Evolutionary conservation across 306 rosid species (phyloP), one percentile per base, ranked within the genome.

Genomic region (Neltuma alba): DNA sequence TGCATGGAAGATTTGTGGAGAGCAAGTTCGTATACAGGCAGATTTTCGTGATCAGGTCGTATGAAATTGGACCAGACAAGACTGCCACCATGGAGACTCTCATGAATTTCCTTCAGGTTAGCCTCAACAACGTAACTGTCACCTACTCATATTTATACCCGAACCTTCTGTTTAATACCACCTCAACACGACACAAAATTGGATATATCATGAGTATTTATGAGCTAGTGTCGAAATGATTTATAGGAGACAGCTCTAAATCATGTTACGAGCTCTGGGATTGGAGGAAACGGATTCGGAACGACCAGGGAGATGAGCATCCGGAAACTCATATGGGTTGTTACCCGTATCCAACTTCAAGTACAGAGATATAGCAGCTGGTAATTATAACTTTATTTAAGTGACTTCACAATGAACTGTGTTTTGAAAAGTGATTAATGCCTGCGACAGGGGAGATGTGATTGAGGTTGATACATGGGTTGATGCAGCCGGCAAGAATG

Each of bases 401-500:
- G 18, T 44, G 0, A 44, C 48, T 13, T 1, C 16, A 44, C 48
- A 44, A 12, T 12, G 48, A 44, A 12, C 5, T 5, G 16, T 14
- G n/a, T 5, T 15, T 15, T 54, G 5, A 38, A 30, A 25, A 41
- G n/a, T 21, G 57, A 54, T 30, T 70, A 28, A 30, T 7, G 60
- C 33, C 44, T 80, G 77, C 81, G 77, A 37, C 87, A 92, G 99
- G 99, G 97, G 99, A 85, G 97, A 94, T 72, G 93, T 87, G 6
- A 90, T 92, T 9, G 99, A 94, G 79, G 86, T 94, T 64, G 97
- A 94, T 77, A 94, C 99, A 7, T 94, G 99, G 99, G 97, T 94
- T 71, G 95, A 92, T 74, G 97, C 99, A 25, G 84, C 91, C 1
- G 97, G 97, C 37, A 94, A 92, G 77, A 94, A 94, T 48, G 99